These are phyloP conservation scores for Kingdonia uniflora DNA, from an alignment of 164 flowering plant genomes.

Conservation along the genomic window DNA sequence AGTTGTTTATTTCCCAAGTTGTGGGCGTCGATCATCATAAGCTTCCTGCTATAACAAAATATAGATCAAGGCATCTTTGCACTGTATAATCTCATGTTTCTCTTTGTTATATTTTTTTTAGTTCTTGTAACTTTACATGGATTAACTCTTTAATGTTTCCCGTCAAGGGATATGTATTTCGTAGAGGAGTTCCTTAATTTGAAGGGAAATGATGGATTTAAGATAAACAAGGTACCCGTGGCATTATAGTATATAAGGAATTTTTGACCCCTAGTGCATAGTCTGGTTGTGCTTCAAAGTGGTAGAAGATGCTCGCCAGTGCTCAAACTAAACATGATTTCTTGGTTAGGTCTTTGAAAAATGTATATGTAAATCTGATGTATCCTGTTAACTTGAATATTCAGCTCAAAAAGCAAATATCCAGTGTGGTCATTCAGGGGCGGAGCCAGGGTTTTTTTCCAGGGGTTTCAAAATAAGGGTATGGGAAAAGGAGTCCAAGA, in stretches of 20 bases:
- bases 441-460: too few species aligned
- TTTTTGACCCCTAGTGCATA: constrained; percentile 75
- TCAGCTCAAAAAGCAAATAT: constrained; percentile 68
- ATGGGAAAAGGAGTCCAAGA: too few species aligned
- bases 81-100: too few species aligned
- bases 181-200: constrained; percentile 69
- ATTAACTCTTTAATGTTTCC: constrained; percentile 12
- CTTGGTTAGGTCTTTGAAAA: not conserved
- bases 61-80: too few species aligned
- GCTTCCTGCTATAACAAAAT: too few species aligned
- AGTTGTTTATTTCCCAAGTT: not conserved
- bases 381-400: constrained; percentile 9
- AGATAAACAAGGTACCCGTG: constrained; percentile 73
- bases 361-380: not conserved
- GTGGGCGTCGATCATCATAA: too few species aligned
- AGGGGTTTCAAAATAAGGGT: too few species aligned
- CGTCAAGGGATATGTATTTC: constrained; percentile 69
- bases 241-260: constrained; percentile 91
- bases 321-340: not conserved
- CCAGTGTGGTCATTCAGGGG: too few species aligned
- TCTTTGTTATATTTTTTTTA: not conserved
- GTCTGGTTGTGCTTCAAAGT: constrained; percentile 77
- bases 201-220: constrained; percentile 84
- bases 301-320: constrained; percentile 49
- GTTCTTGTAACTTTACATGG: not conserved